Percentiles rank a stretch among this genome's conserved stretches.
These are phyloP conservation scores for Aspergillus hortae DNA, from an alignment of 2,329 filamentous ascomycete genomes.

Conservation along the genomic window DNA sequence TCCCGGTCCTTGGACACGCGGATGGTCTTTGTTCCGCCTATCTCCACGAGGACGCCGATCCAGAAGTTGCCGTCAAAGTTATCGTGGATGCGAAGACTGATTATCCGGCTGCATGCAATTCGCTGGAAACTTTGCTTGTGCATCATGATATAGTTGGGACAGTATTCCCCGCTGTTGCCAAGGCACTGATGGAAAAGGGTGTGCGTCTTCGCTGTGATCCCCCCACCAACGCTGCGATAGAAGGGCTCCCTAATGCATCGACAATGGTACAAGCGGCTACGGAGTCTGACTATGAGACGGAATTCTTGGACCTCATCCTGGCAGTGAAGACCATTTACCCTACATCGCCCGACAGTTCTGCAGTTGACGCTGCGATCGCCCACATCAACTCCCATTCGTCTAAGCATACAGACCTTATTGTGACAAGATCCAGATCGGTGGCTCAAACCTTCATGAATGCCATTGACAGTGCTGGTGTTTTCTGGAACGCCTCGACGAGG, in stretches of 20 bases:
- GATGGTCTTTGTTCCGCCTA: constrained; percentile 90
- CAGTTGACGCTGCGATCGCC: constrained; percentile 66
- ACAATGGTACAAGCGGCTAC: constrained; percentile 61
- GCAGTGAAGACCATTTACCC: constrained; percentile 73
- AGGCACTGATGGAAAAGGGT: constrained; percentile 69
- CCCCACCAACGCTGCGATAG: constrained; percentile 62
- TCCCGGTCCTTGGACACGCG: constrained; percentile 92
- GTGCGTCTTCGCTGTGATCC: constrained; percentile 80
- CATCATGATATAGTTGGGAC: constrained; percentile 66
- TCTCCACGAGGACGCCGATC: constrained; percentile 73
- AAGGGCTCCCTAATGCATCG: constrained; percentile 43
- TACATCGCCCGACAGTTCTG: constrained; percentile 21
- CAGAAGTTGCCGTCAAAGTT: constrained; percentile 67
- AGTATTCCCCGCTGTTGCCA: constrained; percentile 68
- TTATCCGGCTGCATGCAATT: constrained; percentile 95
- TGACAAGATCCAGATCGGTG: constrained; percentile 64
- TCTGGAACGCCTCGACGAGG: constrained; percentile 93
- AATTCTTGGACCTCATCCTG: constrained; percentile 81
- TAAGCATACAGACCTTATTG: constrained; percentile 88
- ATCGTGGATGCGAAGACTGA: constrained; percentile 89
- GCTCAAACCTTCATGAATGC: constrained; percentile 81
- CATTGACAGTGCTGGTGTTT: constrained; percentile 86
- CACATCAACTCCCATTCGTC: constrained; percentile 94
- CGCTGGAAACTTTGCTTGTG: constrained; percentile 85
- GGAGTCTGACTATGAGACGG: constrained; percentile 75